Evolutionary conservation across 2,329 filamentous ascomycete genomes (phyloP).

Genomic region (Trichophyton schoenleinii): DNA sequence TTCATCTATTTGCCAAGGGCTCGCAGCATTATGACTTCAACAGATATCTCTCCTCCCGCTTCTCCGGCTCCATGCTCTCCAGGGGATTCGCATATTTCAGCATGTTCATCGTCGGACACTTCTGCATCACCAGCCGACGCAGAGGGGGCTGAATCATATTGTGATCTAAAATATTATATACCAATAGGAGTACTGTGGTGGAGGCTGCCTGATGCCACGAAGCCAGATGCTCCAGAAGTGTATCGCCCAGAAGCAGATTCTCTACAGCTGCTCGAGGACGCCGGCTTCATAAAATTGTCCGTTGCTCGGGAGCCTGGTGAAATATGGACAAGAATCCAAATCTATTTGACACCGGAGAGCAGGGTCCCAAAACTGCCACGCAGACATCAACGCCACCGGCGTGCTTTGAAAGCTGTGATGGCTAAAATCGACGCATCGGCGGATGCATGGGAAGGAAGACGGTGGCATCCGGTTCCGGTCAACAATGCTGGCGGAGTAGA

Average conservation of each 20-base stretch:
- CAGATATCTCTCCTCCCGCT: neutral
- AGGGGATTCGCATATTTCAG: neutral
- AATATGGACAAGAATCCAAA: slow-evolving; percentile 15
- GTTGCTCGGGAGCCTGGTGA: neutral
- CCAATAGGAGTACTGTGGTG: slow-evolving; percentile 24
- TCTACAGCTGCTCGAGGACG: slow-evolving; percentile 17
- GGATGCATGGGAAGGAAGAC: slow-evolving; percentile 28
- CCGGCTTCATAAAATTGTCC: slow-evolving; percentile 26
- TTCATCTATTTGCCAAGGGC: neutral
- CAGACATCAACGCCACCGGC: slow-evolving; percentile 16
- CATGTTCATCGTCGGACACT: neutral
- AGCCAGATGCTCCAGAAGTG: neutral
- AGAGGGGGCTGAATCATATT: slow-evolving; percentile 9
- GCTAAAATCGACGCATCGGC: slow-evolving; percentile 28
- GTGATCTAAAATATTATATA: slow-evolving; percentile 18
- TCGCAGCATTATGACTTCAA: neutral
- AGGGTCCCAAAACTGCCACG: slow-evolving; percentile 16
- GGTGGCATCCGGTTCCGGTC: slow-evolving; percentile 5
- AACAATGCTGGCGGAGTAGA: slow-evolving; percentile 4
- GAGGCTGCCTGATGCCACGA: neutral
- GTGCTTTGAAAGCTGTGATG: slow-evolving; percentile 29
- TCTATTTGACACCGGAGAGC: slow-evolving; percentile 33
- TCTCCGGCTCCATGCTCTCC: neutral
- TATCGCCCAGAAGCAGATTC: slow-evolving; percentile 14
- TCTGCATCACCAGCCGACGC: neutral